Base-by-base conservation (phyloP, 2,329 filamentous ascomycete species). In the Fusarium abutilonis region DNA sequence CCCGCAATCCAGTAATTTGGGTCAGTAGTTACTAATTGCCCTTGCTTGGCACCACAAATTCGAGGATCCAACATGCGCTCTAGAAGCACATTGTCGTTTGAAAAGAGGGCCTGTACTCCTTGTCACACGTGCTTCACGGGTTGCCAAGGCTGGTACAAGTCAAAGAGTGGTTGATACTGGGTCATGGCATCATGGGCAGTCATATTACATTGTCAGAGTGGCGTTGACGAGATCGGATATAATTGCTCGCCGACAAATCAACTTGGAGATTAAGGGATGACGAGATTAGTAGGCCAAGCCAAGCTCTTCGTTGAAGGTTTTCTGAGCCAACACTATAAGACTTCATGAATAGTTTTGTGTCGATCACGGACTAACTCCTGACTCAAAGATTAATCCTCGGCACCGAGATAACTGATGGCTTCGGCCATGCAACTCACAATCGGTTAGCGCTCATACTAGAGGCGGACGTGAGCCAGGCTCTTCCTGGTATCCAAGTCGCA, bases 401-500 rank as follows among this genome's bases (percentile, higher is more conserved):
- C 23, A 65, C 47, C 41, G 39, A 38, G 40, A 21, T 34, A 40
- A 50, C 44, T 59, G 41, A 42, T 28, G 57, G 52, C 52, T 52
- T 64, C 62, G 62, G 62, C 26, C 23, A 19, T 26, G 36, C 34
- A 46, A 17, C 62, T 50, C 29, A 54, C 52, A 66, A 48, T 35
- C 46, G 62, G 36, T 58, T 64, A 66, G 62, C 53, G 62, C 34
- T 52, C 28, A 36, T 43, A 14, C 49, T 61, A 49, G 43, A 45
- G 31, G 26, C 40, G 53, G 38, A 51, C 19, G 21, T 11, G 14
- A 47, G 11, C 61, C 56, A 57, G 56, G 40, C 40, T 47, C 32
- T 57, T 28, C 60, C 56, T 57, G 45, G 51, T 39, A 63, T 46
- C 26, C 29, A 45, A 31, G 50, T 50, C 52, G 52, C 38, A 19